Conservation (phyloP, 768 basidiomycete genomes). For the Tylopilus balloui region DNA sequence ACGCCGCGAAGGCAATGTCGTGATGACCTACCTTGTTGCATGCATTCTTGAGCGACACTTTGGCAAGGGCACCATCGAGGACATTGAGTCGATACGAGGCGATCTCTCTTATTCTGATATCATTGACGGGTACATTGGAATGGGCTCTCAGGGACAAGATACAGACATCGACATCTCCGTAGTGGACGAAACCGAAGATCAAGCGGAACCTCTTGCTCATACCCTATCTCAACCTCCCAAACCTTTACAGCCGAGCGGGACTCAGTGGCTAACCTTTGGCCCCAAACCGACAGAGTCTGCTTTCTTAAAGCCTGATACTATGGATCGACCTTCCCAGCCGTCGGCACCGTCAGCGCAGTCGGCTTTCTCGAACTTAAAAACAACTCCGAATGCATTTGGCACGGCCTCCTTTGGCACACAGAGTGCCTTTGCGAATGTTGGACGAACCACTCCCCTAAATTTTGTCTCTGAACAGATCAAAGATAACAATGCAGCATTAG, state of each 20-base stretch:
- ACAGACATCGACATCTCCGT: conserved; percentile 25
- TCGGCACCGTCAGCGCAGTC: conserved; percentile 15
- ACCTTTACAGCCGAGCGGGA: conserved; percentile 26
- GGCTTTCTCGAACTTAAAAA: conserved; percentile 34
- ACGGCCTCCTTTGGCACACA: conserved; percentile 18
- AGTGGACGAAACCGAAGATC: conserved; percentile 20
- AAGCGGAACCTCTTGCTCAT: conserved; percentile 3
- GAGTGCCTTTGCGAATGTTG: conserved; percentile 2
- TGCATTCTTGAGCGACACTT: conserved; percentile 88
- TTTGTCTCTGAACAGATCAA: conserved; percentile 9
- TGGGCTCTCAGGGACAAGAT: conserved; percentile 23
- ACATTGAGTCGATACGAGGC: conserved; percentile 63
- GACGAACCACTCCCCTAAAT: neutral
- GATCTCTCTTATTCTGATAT: conserved; percentile 55
- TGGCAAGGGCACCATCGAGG: conserved; percentile 72
- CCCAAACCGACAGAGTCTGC: conserved; percentile 24
- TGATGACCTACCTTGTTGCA: conserved; percentile 84
- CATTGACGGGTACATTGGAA: conserved; percentile 56
- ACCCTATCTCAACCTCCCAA: conserved; percentile 1
- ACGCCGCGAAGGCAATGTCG: conserved; percentile 55
- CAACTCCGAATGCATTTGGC: conserved; percentile 34
- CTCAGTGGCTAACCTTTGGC: conserved; percentile 33
- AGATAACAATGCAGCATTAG: neutral
- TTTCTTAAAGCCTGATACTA: conserved; percentile 12
- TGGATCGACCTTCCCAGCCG: conserved; percentile 14